Evolutionary conservation across 345 rosid genomes (phyloP).

Genomic region (Psidium friedrichsthalianum): DNA sequence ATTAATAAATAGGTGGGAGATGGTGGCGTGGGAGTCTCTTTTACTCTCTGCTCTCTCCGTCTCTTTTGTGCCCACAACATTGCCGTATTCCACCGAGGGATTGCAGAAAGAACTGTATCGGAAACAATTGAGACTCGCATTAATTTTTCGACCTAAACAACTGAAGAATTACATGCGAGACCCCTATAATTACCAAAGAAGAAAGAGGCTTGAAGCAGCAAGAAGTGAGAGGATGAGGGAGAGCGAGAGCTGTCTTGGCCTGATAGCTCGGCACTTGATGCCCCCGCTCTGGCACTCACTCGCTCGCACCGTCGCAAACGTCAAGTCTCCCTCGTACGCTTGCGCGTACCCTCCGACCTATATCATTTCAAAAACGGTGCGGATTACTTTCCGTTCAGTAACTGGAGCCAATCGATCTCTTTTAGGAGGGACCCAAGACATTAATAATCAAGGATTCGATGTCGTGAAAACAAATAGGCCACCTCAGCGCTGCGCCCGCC

Average conservation of each 20-base stretch:
- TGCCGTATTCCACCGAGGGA: no score
- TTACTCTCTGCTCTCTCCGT: no score
- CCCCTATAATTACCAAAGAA: not conserved
- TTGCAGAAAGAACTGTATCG: no score
- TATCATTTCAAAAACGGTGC: not conserved
- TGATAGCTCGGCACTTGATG: conserved; percentile 85
- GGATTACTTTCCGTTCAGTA: not conserved
- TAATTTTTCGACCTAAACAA: no score
- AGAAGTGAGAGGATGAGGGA: conserved; percentile 47
- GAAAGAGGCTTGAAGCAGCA: not conserved
- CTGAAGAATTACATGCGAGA: not conserved
- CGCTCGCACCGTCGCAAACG: conserved; percentile 64
- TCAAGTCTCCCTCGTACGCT: conserved; percentile 56
- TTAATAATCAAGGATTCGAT: not conserved
- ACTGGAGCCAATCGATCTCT: not conserved
- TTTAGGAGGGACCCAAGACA: not conserved
- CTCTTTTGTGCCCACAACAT: no score
- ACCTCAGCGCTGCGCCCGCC: conserved; percentile 53
- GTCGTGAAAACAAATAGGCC: not conserved
- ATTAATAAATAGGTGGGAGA: no score
- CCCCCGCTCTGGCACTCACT: conserved; percentile 63
- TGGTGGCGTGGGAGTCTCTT: no score
- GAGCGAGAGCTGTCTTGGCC: conserved; percentile 63
- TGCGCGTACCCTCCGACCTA: conserved; percentile 77
- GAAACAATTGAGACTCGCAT: no score